Conservation (phyloP, 352 stramenopile species). For the Pythium brassicae region DNA sequence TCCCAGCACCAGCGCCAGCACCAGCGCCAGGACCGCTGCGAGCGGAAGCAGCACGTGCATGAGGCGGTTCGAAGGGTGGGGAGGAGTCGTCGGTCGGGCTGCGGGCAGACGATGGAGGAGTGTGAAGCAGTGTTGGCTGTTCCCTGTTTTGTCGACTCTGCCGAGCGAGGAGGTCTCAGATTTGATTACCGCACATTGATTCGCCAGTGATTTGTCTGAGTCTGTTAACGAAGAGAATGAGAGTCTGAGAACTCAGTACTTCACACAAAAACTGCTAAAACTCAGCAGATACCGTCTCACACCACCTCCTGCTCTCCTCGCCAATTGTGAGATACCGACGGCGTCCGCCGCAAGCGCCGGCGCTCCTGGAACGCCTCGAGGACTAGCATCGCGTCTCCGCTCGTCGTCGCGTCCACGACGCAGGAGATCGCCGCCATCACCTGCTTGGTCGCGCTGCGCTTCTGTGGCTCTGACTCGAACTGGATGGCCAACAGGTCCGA, state of each 20-base stretch:
- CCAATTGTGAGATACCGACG: no score
- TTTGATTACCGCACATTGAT: no score
- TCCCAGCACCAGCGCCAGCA: not conserved
- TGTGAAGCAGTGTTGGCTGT: not conserved
- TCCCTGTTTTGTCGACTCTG: no score
- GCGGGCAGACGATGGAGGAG: not conserved
- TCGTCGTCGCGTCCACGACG: conserved; percentile 11
- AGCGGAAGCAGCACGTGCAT: conserved; percentile 35
- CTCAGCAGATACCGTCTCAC: no score
- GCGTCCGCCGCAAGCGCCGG: not conserved
- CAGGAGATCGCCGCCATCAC: conserved; percentile 11
- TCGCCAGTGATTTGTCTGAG: no score
- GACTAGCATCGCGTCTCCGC: conserved; percentile 10
- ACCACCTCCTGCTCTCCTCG: no score
- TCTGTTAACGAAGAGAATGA: no score
- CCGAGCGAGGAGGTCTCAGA: no score
- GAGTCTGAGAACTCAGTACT: no score
- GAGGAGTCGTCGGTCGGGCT: not conserved
- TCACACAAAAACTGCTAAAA: no score
- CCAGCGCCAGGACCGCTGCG: conserved; percentile 17
- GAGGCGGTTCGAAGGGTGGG: conserved; percentile 34
- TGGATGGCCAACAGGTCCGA: conserved; percentile 5
- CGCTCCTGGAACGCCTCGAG: conserved; percentile 9
- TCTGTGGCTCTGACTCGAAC: conserved; percentile 12
- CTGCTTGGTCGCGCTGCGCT: conserved; percentile 13